phyloP scores from a whole-genome alignment of 306 rosid species.

The Arachis hypogaea region DNA sequence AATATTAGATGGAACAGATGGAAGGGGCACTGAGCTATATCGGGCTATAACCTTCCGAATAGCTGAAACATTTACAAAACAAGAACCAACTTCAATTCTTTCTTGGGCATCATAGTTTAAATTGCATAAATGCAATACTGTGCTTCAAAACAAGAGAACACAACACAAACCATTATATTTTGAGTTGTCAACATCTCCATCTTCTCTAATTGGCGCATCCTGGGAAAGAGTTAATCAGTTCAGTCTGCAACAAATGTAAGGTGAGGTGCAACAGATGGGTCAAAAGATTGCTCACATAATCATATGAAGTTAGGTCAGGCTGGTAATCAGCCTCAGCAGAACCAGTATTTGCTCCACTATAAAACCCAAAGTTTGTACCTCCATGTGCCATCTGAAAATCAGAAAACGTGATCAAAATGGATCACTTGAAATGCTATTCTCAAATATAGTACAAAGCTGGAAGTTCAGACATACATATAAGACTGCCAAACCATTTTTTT shows the following conservation, averaged over 20 bases:
- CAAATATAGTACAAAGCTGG: constrained; percentile 26
- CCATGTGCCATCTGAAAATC: constrained; percentile 89
- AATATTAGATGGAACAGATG: constrained; percentile 65
- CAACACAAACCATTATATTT: constrained; percentile 68
- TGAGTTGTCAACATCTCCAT: constrained; percentile 82
- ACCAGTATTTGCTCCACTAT: constrained; percentile 87
- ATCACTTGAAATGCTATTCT: constrained; percentile 22
- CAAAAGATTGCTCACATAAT: constrained; percentile 67
- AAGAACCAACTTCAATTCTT: constrained; percentile 33
- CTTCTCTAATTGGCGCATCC: constrained; percentile 96
- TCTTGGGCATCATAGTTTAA: constrained; percentile 25
- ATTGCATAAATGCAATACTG: constrained; percentile 18
- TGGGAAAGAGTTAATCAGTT: constrained; percentile 44
- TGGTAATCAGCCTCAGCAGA: constrained; percentile 64
- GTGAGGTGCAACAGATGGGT: constrained; percentile 17
- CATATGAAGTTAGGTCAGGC: constrained; percentile 92
- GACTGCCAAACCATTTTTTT: constrained; percentile 80
- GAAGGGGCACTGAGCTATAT: constrained; percentile 59
- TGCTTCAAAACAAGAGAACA: constrained; percentile 19
- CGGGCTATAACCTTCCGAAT: constrained; percentile 68
- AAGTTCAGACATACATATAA: constrained; percentile 67
- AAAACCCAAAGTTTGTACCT: constrained; percentile 95
- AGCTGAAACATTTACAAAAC: constrained; percentile 60
- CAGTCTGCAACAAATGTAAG: constrained; percentile 22
- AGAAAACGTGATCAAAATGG: constrained; percentile 37